Base-by-base conservation (phyloP, 495 filamentous ascomycete genomes). In the Parachaetomium inaequale region DNA sequence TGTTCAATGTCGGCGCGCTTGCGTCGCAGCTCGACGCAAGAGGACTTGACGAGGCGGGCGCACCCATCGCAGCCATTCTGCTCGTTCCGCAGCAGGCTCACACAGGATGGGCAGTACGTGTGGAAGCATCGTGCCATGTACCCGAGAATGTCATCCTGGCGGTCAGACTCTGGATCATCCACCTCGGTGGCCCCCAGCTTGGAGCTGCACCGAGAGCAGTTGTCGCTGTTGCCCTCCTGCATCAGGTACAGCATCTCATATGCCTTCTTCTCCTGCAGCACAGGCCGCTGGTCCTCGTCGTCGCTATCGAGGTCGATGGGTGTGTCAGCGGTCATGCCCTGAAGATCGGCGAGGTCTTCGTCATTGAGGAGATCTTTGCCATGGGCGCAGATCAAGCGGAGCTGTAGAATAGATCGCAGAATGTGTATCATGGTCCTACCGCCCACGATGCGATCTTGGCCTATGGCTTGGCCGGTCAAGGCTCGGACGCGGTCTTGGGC, bases 361-460 rank as follows among this genome's bases (percentile, higher is more conserved):
- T 91, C 85, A 49, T 85, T 87, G 3, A 98, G 82, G 29, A 98
- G 82, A 59, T 97, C 94, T 67, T 86, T 87, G 7, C 94, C 94
- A 74, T 96, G 91, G 4, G 93, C 94, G 67, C 91, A 97, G 32
- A 97, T 86, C 49, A 92, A 83, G 6, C 94, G 91, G 10, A 98
- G 83, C 43, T 92, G 90, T 68, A 93, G 84, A 75, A 98, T 96
- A 10, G 90, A 88, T 61, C 90, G 91, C 42, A 98, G 75, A 55
- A 98, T 91, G 63, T 95, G 90, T 28, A 92, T 90, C 71, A 94
- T 96, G 56, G 87, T 85, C 49, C 85, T 90, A 23, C 92, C 92
- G 51, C 89, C 88, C 47, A 96, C 80, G 65, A 85, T 86, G 29
- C 81, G 85, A 19, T 85, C 82, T 34, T 73, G 69, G 43, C 64